Base-by-base conservation (phyloP, 169 alveolate species). In the Eimeria necatrix region DNA sequence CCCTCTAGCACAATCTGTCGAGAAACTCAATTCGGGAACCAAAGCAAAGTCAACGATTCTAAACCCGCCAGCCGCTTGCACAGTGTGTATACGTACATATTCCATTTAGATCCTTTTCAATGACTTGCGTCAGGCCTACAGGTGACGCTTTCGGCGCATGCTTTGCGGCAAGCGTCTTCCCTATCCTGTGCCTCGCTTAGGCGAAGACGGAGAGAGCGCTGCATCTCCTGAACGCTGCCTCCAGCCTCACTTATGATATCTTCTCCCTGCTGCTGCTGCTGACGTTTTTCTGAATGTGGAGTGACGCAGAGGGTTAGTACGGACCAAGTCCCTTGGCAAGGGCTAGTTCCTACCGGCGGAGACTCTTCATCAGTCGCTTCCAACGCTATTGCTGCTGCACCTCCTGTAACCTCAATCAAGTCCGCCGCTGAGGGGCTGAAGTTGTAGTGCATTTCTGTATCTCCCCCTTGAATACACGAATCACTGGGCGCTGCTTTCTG, bases 151-250 rank as follows among this genome's bases (percentile, higher is more conserved):
- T 46, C 73, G 24, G 59, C 8, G 41, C 48, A 8, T 22, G 5
- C 1, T 46, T 61, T 85, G 51, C 76, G 73, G 81, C 93, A 85
- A 61, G 81, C 64, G 49, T 85, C 52, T 61, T 53, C 93, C 46
- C 83, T 85, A 32, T 85, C 93, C 70, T 85, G 93, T 18, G 93
- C 93, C 53, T 85, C 93, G 18, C 93, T 85, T 46, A 85, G 93
- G 51, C 93, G 81, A 12, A 61, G 81, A 49, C 93, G 93, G 51
- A 85, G 93, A 46, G 60, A 61, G 16, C 93, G 32, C 81, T 85
- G 93, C 93, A 85, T 85, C 81, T 85, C 83, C 64, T 85, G 83
- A 22, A 61, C 52, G 32, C 81, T 41, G 4, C 93, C 93, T 85
- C 76, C 93, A n/a, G 32, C n/a, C 93, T 85, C 93, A 41, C 81